Evolutionary conservation across 495 filamentous ascomycete genomes (phyloP), one percentile per base, ranked within the genome.

Genomic region (Penicillium tannophilum): DNA sequence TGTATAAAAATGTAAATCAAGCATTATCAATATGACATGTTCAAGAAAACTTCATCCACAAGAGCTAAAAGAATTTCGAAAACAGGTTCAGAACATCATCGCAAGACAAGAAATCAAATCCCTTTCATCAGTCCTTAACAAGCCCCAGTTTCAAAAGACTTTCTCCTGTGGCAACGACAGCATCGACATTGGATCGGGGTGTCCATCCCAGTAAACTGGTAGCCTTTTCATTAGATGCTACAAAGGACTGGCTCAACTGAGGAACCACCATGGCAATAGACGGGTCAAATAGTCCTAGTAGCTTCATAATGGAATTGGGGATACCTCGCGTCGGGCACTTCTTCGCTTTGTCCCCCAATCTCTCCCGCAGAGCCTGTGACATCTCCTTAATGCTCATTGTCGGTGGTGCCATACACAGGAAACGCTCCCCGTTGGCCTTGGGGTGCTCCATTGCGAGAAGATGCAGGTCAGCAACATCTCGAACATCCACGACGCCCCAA

Each of bases 391-490:
- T 52, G 11, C 33, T 41, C 46, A 51, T 43, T 7, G 35, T 11
- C 3, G 58, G 58, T 2, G 52, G 52, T 6, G 52, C 35, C 44
- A 60, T 50, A 17, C 58, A 52, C 20, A 60, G 16, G 24, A 60
- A 60, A 1, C 58, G 43, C 20, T 60, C 58, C 2, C 52, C 46
- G 5, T 52, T 60, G 12, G 58, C 58, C 23, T 60, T 60, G 16
- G 45, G 44, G 23, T 56, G 45, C n/a, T 45, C 55, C 58, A 60
- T 60, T 4, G 58, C 58, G 2, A 55, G 58, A 31, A 55, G 19
- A 55, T 60, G 58, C 23, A 60, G 36, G 17, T 46, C 46, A 16
- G 52, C 58, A 19, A 60, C 58, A 39, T 60, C 58, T n/a, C 58
- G 44, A 33, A 60, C 58, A 39, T 60, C 58, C 17, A 60, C 58